Conservation (phyloP, 352 stramenopile species). For the Halophytophthora batemanensis region DNA sequence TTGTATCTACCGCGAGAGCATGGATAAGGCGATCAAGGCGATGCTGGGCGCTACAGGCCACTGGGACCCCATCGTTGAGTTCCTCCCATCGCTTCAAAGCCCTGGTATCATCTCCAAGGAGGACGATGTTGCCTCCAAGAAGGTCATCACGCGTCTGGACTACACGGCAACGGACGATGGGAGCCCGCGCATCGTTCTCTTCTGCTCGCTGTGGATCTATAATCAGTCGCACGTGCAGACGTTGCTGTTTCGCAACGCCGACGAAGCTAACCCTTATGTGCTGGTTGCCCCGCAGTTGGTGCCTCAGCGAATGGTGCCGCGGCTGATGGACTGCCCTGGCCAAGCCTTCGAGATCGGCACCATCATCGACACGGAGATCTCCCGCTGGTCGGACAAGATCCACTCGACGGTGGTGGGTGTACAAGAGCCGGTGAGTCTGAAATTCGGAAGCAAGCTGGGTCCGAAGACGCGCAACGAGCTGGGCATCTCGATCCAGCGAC, state of each 20-base stretch:
- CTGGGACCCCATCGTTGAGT: slow-evolving; percentile 74
- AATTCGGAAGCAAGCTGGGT: slow-evolving; percentile 68
- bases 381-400: slow-evolving; percentile 85
- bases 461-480: slow-evolving; percentile 73
- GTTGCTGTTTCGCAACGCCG: slow-evolving; percentile 69
- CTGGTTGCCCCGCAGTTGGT: slow-evolving; percentile 65
- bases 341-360: slow-evolving; percentile 88
- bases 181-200: slow-evolving; percentile 80
- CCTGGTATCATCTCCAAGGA: slow-evolving; percentile 62
- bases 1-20: slow-evolving; percentile 80
- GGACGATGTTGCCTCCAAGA: slow-evolving; percentile 58
- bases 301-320: slow-evolving; percentile 59
- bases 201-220: slow-evolving; percentile 87
- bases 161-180: slow-evolving; percentile 82
- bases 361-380: slow-evolving; percentile 80
- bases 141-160: slow-evolving; percentile 73
- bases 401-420: slow-evolving; percentile 83
- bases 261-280: slow-evolving; percentile 39
- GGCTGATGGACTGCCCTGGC: slow-evolving; percentile 79
- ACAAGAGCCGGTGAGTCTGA: slow-evolving; percentile 75
- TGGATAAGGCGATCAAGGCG: slow-evolving; percentile 61
- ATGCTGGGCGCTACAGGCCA: slow-evolving; percentile 49
- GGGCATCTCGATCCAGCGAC: slow-evolving; percentile 83
- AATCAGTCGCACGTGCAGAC: slow-evolving; percentile 86
- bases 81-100: slow-evolving; percentile 53